Percentiles rank a stretch among this genome's conserved stretches.
These are phyloP conservation scores for Dictyostelium discoideum DNA, from an alignment of 78 protist species.

Conservation along the genomic window dicty_2.7 NC_007091.3:4239501-4240000, in stretches of 20 bases:
- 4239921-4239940: neutral
- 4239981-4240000: neutral
- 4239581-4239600: constrained; percentile 10
- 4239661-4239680: neutral
- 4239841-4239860: constrained; percentile 65
- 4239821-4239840: constrained; percentile 21
- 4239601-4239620: constrained; percentile 13
- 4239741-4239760: neutral
- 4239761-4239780: neutral
- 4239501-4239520: constrained; percentile 32
- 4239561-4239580: constrained; percentile 2
- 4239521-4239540: neutral
- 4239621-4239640: constrained; percentile 4
- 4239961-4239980: neutral
- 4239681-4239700: neutral
- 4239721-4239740: constrained; percentile 15
- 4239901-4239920: neutral
- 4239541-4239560: constrained; percentile 28
- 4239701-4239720: constrained; percentile 23
- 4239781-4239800: neutral
- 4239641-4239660: neutral
- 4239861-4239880: constrained; percentile 61
- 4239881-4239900: neutral
- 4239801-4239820: constrained; percentile 9
- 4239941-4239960: neutral